Evolutionary conservation across 2,329 filamentous ascomycete species (phyloP).

Genomic region (Lachnellula hyalina): DNA sequence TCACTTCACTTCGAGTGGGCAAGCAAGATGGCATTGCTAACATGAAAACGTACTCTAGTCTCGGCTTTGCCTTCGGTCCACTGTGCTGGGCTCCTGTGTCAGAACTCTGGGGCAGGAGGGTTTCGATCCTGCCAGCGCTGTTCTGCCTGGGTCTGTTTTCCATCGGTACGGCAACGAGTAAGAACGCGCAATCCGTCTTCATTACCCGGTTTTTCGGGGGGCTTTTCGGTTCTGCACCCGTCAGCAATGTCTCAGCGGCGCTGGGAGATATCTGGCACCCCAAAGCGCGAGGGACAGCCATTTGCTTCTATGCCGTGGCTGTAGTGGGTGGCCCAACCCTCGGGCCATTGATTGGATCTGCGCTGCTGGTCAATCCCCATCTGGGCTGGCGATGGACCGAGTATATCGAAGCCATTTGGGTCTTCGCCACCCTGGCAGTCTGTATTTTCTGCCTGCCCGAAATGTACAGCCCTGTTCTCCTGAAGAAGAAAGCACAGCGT

Average conservation of each 20-base stretch:
- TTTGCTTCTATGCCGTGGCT: conserved; percentile 60
- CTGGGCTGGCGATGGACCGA: conserved; percentile 34
- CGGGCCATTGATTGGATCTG: conserved; percentile 31
- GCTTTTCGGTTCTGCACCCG: conserved; percentile 55
- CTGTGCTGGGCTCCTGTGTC: conserved; percentile 59
- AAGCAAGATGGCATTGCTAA: too few species aligned
- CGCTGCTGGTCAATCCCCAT: conserved; percentile 32
- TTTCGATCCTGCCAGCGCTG: conserved; percentile 54
- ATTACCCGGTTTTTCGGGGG: conserved; percentile 63
- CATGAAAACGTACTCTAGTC: conserved; percentile 24
- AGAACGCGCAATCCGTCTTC: conserved; percentile 54
- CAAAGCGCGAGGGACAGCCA: conserved; percentile 49
- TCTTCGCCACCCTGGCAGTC: conserved; percentile 37
- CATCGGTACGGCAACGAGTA: conserved; percentile 51
- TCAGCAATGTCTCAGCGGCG: conserved; percentile 57
- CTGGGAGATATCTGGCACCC: conserved; percentile 56
- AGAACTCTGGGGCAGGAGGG: conserved; percentile 57
- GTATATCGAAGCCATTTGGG: conserved; percentile 37
- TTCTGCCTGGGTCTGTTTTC: conserved; percentile 56
- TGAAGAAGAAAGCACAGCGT: conserved; percentile 30
- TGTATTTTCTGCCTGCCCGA: conserved; percentile 39
- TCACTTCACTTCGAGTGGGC: background rate
- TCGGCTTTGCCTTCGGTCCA: conserved; percentile 45
- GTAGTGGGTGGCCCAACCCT: conserved; percentile 58
- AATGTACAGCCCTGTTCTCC: conserved; percentile 42